Evolutionary conservation across 495 filamentous ascomycete genomes (phyloP).

Genomic region (Chlorociboria aeruginascens): DNA sequence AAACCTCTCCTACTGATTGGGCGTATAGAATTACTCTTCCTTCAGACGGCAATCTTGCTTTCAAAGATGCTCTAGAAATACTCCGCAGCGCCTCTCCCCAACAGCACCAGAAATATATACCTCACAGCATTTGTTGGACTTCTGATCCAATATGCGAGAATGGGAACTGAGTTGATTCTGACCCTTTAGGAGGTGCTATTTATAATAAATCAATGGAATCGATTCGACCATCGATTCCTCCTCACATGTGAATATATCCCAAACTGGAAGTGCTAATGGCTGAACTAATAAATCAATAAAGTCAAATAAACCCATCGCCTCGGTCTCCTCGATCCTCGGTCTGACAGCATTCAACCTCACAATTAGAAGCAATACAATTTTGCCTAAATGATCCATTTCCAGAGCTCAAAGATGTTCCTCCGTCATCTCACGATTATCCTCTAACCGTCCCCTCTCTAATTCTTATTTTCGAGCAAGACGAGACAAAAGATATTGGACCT

Average conservation of each 20-base stretch:
- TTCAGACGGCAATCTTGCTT: conserved; percentile 10
- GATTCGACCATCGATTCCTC: too few relatives aligned
- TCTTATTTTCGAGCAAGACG: conserved; percentile 4
- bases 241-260: too few relatives aligned
- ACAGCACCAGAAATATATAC: conserved; percentile 14
- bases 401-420: background rate
- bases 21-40: conserved; percentile 16
- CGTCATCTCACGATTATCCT: background rate
- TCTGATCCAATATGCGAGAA: too few relatives aligned
- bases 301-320: too few relatives aligned
- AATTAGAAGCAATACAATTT: background rate
- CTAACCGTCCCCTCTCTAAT: background rate
- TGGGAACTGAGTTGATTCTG: too few relatives aligned
- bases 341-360: conserved; percentile 7
- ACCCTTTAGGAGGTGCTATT: too few relatives aligned
- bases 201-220: too few relatives aligned
- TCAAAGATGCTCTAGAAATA: conserved; percentile 11
- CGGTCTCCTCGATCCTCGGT: too few relatives aligned
- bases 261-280: too few relatives aligned
- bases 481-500: conserved; percentile 11
- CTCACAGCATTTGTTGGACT: too few relatives aligned
- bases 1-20: conserved; percentile 16
- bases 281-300: too few relatives aligned
- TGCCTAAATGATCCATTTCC: background rate
- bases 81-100: conserved; percentile 15